These are phyloP conservation scores for Zanthoxylum bungeanum DNA, from an alignment of 345 rosid species.

Conservation along the genomic window DNA sequence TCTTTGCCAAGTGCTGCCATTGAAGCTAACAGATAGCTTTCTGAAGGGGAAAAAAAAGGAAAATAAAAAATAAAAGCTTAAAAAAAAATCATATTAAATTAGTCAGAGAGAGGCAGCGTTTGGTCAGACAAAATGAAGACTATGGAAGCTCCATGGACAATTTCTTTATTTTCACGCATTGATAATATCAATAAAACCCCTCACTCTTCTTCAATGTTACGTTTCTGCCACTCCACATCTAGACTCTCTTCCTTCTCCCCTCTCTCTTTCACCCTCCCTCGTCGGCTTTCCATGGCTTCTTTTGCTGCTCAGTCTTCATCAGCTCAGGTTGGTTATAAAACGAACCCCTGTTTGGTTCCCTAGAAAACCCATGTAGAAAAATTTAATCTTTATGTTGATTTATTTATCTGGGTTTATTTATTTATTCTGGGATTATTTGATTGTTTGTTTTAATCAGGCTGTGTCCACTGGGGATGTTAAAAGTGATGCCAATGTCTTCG, in stretches of 20 bases:
- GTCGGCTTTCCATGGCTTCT: slow-evolving; percentile 59
- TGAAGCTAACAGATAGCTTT: too few species aligned
- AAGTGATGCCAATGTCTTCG: slow-evolving; percentile 48
- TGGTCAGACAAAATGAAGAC: slow-evolving; percentile 24
- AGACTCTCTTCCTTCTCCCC: slow-evolving; percentile 6
- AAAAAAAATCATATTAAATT: neutral
- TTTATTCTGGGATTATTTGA: neutral
- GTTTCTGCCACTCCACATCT: slow-evolving; percentile 19
- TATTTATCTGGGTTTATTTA: slow-evolving; percentile 3
- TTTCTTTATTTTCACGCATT: slow-evolving; percentile 27
- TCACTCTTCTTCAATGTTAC: slow-evolving; percentile 25
- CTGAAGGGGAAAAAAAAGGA: too few species aligned
- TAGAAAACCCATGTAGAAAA: neutral
- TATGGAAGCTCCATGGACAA: slow-evolving; percentile 15
- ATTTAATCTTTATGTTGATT: neutral
- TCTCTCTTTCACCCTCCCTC: slow-evolving; percentile 19
- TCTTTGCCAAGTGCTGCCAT: too few species aligned
- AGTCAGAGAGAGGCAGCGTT: neutral
- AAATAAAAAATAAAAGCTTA: neutral
- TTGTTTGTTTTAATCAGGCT: slow-evolving; percentile 40
- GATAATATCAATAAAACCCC: slow-evolving; percentile 19
- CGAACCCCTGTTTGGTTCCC: neutral
- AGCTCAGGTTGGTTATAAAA: slow-evolving; percentile 41
- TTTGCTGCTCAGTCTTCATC: too few species aligned
- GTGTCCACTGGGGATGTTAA: slow-evolving; percentile 48